Evolutionary conservation across 495 filamentous ascomycete species (phyloP), one percentile per base, ranked within the genome.

Genomic region (Penicillium angulare): DNA sequence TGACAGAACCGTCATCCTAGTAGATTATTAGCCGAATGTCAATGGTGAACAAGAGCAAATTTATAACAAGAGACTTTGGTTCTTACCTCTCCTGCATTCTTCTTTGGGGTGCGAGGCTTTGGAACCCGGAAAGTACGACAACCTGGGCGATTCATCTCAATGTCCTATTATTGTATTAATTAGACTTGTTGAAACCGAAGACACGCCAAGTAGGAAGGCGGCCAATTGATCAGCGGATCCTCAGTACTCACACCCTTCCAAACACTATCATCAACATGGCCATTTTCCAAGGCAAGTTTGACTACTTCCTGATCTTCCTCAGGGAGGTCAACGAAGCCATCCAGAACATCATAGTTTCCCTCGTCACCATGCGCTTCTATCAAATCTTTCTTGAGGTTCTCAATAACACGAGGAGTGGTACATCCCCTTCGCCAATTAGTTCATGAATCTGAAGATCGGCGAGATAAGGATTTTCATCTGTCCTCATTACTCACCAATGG

Each of bases 211-310:
- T 15, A 41, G 7, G 7, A 23, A n/a, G 40, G 2, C 34, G 33
- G 15, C 7, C 6, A 23, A 33, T 3, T 29, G 18, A 49, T 39
- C 17, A 36, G 17, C n/a, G 49, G 21, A 29, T 32, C 43, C 15
- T 8, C 22, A 36, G 64, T 63, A 67, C 85, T 72, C 76, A 92
- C 88, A 0, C 88, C 86, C 5, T 79, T 84, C 85, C 88, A 93
- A 43, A 90, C 89, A 27, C 85, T 84, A 44, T 87, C 79, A 52
- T 83, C 81, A 47, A 95, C 82, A 56, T 91, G 86, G 7, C 87
- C 88, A 53, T 86, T 74, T 21, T 75, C 76, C 7, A 95, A 45
- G 13, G 83, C 87, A 21, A 71, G 71, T 46, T 66, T 64, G 27
- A 92, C 66, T 66, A 88, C 90, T 18, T 75, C 79, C 64, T 86